A percentile compares a stretch with the other conserved stretches of the same genome.
phyloP scores from a whole-genome alignment of 129 eudicot species.

The Flaveria ramosissima region DNA sequence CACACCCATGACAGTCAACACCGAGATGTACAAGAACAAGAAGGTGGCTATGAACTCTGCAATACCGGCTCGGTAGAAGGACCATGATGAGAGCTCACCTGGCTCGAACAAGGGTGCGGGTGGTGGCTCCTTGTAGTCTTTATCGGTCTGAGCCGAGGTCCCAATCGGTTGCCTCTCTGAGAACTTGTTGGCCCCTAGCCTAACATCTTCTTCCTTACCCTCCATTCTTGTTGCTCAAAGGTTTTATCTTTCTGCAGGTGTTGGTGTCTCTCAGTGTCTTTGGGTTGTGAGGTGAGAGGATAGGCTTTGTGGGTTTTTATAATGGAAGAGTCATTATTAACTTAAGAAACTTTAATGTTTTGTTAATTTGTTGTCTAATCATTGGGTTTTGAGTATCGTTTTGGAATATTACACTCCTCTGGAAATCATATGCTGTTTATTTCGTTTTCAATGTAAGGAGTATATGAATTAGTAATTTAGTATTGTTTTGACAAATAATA shows the following conservation, averaged over 20 bases:
- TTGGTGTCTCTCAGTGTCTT: too few species aligned
- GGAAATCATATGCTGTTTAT: too few species aligned
- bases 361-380: constrained; percentile 8
- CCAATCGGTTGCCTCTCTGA: constrained; percentile 73
- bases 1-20: constrained; percentile 84
- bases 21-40: constrained; percentile 69
- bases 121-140: constrained; percentile 80
- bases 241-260: background rate
- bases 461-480: background rate
- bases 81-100: constrained; percentile 77
- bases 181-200: constrained; percentile 81
- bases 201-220: constrained; percentile 84
- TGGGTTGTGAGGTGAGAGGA: constrained; percentile 25
- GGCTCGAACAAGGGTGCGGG: constrained; percentile 88
- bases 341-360: constrained; percentile 8
- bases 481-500: background rate
- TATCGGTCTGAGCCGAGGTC: constrained; percentile 78
- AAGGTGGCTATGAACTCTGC: constrained; percentile 91
- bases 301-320: constrained; percentile 48
- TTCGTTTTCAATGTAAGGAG: too few species aligned
- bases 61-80: constrained; percentile 85
- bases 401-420: too few species aligned
- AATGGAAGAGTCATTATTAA: constrained; percentile 26
- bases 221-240: constrained; percentile 44
- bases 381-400: constrained; percentile 26